Conservation (phyloP, 176 grass and related monocot genomes). For the Eragrostis curvula region DNA sequence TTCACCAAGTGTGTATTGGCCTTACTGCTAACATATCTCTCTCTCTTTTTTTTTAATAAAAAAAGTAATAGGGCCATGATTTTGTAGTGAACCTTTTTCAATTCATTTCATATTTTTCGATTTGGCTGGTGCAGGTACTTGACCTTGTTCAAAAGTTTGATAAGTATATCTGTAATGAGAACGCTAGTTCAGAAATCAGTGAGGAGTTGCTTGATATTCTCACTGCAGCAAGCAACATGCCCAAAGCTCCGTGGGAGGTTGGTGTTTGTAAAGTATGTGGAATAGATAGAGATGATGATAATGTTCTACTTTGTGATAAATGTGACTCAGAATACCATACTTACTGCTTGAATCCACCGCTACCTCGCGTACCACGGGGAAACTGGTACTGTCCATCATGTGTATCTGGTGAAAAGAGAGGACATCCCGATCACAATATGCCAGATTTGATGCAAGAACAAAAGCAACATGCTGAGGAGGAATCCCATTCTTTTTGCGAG, state of each 20-base stretch:
- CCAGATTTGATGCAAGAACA: conserved; percentile 46
- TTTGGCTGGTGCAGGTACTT: conserved; percentile 67
- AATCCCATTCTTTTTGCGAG: conserved; percentile 56
- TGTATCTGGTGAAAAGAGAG: conserved; percentile 51
- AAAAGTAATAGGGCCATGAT: conserved; percentile 15
- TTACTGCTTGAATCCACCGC: conserved; percentile 91
- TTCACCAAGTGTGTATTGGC: conserved; percentile 20
- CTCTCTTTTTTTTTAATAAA: background rate
- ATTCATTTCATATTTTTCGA: conserved; percentile 29
- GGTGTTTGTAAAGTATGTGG: conserved; percentile 99
- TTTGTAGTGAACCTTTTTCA: conserved; percentile 26
- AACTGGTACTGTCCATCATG: conserved; percentile 98
- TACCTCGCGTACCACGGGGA: conserved; percentile 87
- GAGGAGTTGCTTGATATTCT: conserved; percentile 72
- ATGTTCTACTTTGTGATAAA: conserved; percentile 87
- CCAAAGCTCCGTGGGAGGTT: conserved; percentile 97
- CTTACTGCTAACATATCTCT: conserved; percentile 20
- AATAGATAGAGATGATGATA: conserved; percentile 90
- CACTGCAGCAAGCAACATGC: conserved; percentile 57
- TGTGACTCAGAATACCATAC: conserved; percentile 98
- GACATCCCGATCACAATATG: conserved; percentile 41
- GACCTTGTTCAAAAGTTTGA: conserved; percentile 72
- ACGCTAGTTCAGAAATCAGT: conserved; percentile 47
- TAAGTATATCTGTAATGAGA: conserved; percentile 41
- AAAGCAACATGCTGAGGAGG: conserved; percentile 59